Percentiles rank a stretch among this genome's conserved stretches.
Conservation (phyloP, 345 rosid genomes). For the Xanthoceras sorbifolium region DNA sequence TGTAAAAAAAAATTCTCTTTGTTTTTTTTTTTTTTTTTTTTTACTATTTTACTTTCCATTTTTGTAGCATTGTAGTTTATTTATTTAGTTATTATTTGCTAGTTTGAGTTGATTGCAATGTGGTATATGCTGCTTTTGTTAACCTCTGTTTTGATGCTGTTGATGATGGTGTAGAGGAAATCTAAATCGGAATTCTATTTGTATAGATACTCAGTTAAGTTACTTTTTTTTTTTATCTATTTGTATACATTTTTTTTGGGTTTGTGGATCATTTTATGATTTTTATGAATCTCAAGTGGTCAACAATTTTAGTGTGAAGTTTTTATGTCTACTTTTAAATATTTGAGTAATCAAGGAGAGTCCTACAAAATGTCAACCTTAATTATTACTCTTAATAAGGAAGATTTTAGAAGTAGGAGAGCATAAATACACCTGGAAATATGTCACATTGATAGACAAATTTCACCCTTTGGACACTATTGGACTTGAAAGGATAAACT, state of each 20-base stretch:
- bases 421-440: background rate
- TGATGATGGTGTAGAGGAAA: background rate
- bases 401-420: background rate
- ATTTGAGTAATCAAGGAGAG: background rate
- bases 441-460: background rate
- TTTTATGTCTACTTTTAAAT: background rate
- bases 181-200: too few relatives aligned
- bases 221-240: background rate
- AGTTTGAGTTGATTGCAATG: conserved; percentile 3
- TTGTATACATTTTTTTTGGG: background rate
- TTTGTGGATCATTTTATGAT: background rate
- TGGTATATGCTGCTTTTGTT: background rate
- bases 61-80: background rate
- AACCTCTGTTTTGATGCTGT: conserved; percentile 1
- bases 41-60: background rate
- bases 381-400: background rate
- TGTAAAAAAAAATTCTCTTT: conserved; percentile 41
- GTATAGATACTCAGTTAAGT: background rate
- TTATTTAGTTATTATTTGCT: background rate
- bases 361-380: background rate
- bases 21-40: background rate
- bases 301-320: background rate
- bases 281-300: background rate
- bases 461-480: background rate
- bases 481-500: background rate